Conservation (phyloP, 331 rosid species). For the Cydonia oblonga region DNA sequence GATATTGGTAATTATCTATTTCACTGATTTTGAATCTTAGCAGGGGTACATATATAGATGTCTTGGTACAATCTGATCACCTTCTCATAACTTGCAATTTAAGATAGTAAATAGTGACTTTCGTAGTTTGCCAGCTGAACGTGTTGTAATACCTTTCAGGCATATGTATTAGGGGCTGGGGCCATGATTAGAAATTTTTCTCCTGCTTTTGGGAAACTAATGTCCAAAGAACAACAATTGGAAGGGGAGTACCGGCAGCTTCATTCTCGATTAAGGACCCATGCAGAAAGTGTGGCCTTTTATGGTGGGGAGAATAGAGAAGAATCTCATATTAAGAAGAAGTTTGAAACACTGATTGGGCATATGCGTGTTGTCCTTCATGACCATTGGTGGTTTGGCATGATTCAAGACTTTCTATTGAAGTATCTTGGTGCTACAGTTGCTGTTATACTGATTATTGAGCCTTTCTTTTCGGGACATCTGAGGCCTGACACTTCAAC, state of each 20-base stretch:
- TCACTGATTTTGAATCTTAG: neutral
- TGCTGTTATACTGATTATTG: conserved; percentile 88
- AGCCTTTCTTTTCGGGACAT: conserved; percentile 93
- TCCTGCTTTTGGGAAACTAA: conserved; percentile 90
- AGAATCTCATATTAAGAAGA: conserved; percentile 75
- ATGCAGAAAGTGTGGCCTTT: conserved; percentile 94
- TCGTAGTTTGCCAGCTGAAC: conserved; percentile 16
- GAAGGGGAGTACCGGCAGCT: conserved; percentile 97
- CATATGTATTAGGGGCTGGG: conserved; percentile 87
- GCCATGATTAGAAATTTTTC: conserved; percentile 69
- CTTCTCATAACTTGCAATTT: conserved; percentile 4
- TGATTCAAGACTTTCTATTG: conserved; percentile 88
- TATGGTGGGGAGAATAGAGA: conserved; percentile 92
- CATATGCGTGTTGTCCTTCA: conserved; percentile 68
- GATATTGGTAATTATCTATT: conserved; percentile 67
- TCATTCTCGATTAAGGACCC: conserved; percentile 90
- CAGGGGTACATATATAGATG: neutral
- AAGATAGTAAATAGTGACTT: conserved; percentile 6
- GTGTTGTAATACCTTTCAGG: conserved; percentile 43
- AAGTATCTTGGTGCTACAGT: conserved; percentile 98
- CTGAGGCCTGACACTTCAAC: conserved; percentile 92
- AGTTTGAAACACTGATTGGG: conserved; percentile 51
- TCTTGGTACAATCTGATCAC: neutral
- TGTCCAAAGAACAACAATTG: conserved; percentile 88
- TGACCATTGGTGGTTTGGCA: conserved; percentile 99